Base-by-base conservation (phyloP, 2,329 filamentous ascomycete genomes). In the Clathrospora elynae region DNA sequence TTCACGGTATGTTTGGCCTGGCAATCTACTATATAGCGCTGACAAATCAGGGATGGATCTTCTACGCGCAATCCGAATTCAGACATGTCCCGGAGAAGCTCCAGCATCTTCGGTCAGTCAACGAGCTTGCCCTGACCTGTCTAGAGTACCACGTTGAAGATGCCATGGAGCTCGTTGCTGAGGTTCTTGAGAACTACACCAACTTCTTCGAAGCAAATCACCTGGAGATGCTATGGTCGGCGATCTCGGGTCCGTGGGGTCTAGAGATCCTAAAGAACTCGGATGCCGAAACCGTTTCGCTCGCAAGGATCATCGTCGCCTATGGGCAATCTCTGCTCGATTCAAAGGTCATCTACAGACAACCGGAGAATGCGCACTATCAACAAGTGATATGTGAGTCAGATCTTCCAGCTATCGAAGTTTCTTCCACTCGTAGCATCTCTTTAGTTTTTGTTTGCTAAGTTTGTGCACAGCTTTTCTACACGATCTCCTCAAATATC, bases 1-100 rank as follows among this genome's bases (percentile, higher is more conserved):
- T 73, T 70, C 49, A 58, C 53, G 23, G 64, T 67, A 51, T 19
- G 62, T 64, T 6, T 10, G 1, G 17, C 2, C 6, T 14, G 7
- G n/a, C 7, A 4, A 6, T 1, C 3, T 7, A 5, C 16, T 14
- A 22, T 16, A 25, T 16, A 9, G 11, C 5, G 34, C 58, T 64
- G 30, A 64, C 32, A 2, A 12, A 3, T 0, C n/a, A 87, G 84
- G 79, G 85, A 4, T 92, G 87, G 87, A 78, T 90, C 20, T 77
- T 82, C 55, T 90, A 90, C 60, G 84, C 83, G 4, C 86, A 90
- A 57, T 79, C 81, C 22, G 76, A 80, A 18, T 82, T 83, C 35
- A 73, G 79, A 3, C 77, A 79, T 31, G 78, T 80, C 22, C 78
- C 78, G 11, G 74, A 79, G 11, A 74, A 86, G 20, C 72, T 86